Evolutionary conservation across 139 green algal genomes (phyloP), one percentile per base, ranked within the genome.

Genomic region (Tetradesmus obliquus): DNA sequence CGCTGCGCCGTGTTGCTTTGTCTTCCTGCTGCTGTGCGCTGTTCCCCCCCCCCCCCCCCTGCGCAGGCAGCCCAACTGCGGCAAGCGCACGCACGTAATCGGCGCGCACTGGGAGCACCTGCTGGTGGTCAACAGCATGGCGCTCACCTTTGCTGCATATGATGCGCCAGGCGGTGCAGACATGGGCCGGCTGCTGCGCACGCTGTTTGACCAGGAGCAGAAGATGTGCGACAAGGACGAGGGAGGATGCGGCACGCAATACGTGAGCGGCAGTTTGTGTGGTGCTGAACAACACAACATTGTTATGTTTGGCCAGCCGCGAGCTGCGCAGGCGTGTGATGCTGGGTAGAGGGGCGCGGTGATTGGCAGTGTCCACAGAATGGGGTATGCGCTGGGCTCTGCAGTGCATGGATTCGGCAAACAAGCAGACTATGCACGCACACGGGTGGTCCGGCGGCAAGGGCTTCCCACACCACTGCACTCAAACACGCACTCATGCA

Each of bases 221-320:
- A 96, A 96, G 94, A 90, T 79, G 53, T 97, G 96, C 92, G 95
- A 97, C 93, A 94, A 79, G 54, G 95, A 97, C 84, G 62, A 87
- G 62, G 92, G 92, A 55, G 95, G 94, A 51, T 96, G 94, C 91
- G 92, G 93, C 84, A 81, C 17, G 57, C 6, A 53, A 51, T n/a
- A 74, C 10, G 88, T 91, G 82, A 87, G 88, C 51, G 8, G 13
- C 32, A 2, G 82, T 5, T 51, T 6, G 22, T 51, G 5, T 45
- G 20, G 5, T 51, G 72, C 72, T 81, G 5, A 7, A 8, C 60
- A 71, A 8, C 8, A 71, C 60, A 8, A 1, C 6, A 51, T 32
- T 6, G 72, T 32, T 81, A 20, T 81, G 5, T 81, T 7, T 51
- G 3, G 72, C 12, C 12, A 72, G 32, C 32, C 32, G 32, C 32